Conservation (phyloP, 805 yeast species). For the Tanozyma kutaoensis region DNA sequence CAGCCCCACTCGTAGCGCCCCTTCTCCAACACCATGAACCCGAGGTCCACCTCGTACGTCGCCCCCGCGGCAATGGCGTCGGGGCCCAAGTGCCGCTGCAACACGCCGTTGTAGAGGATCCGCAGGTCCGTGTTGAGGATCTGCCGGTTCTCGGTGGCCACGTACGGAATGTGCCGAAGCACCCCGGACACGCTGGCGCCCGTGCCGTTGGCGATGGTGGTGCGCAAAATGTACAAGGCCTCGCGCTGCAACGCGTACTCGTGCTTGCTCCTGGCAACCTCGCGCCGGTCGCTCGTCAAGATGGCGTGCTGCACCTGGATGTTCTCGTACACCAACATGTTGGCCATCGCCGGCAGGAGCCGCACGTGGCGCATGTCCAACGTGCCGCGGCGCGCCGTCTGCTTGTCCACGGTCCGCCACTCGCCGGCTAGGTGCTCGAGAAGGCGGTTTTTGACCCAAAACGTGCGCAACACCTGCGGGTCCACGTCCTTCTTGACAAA, state of each 20-base stretch:
- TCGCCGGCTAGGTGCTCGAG: conserved; percentile 45
- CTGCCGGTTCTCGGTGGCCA: conserved; percentile 4
- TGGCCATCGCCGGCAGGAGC: conserved; percentile 48
- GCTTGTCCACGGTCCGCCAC: conserved; percentile 36
- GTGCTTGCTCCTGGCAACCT: conserved; percentile 11
- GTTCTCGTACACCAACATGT: conserved; percentile 34
- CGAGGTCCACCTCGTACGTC: conserved; percentile 28
- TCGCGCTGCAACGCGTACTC: conserved; percentile 16
- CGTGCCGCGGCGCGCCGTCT: conserved; percentile 31
- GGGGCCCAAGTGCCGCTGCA: conserved; percentile 39
- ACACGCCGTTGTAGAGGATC: conserved; percentile 58
- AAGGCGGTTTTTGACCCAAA: conserved; percentile 71
- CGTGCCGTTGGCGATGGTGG: conserved; percentile 38
- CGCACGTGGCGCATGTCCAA: conserved; percentile 58
- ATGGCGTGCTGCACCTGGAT: conserved; percentile 26
- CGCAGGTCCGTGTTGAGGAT: conserved; percentile 32
- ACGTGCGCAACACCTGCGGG: conserved; percentile 21
- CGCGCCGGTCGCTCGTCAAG: conserved; percentile 5
- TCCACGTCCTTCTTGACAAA: conserved; percentile 42
- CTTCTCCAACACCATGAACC: conserved; percentile 53
- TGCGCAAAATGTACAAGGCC: conserved; percentile 35
- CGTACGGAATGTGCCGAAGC: conserved; percentile 42
- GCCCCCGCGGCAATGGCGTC: conserved; percentile 29
- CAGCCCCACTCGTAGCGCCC: conserved; percentile 79
- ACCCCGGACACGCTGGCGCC: conserved; percentile 33